Conservation (phyloP, 306 rosid species). For the Geum urbanum region DNA sequence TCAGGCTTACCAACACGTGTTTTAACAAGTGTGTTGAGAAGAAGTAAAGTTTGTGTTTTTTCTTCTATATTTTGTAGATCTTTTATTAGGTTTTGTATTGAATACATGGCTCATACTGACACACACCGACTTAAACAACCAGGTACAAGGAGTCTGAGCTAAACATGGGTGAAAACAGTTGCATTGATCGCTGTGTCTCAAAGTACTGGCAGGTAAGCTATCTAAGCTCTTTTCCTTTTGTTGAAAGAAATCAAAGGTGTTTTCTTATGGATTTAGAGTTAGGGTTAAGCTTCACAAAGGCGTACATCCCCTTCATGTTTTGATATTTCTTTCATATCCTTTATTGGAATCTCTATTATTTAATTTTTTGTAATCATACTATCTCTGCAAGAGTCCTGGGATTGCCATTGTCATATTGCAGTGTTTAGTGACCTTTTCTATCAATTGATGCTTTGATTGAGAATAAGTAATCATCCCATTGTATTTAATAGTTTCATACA, state of each 20-base stretch:
- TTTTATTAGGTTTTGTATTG: neutral
- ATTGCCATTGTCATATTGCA: neutral
- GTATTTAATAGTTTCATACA: neutral
- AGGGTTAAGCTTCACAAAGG: neutral
- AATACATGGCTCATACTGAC: neutral
- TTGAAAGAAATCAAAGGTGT: neutral
- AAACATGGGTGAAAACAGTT: slow-evolving; percentile 97
- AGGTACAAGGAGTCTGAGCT: slow-evolving; percentile 97
- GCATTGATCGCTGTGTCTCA: slow-evolving; percentile 97
- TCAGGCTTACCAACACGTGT: slow-evolving; percentile 94
- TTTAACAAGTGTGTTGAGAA: slow-evolving; percentile 90
- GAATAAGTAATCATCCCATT: neutral
- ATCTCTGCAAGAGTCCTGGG: neutral
- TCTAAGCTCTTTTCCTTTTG: neutral
- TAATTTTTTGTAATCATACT: neutral
- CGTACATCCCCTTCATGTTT: neutral
- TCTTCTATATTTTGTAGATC: neutral
- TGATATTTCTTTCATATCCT: neutral
- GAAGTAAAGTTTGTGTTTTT: slow-evolving; percentile 33
- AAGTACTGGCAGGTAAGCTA: slow-evolving; percentile 92
- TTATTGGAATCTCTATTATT: neutral
- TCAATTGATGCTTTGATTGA: neutral
- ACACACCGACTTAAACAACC: neutral
- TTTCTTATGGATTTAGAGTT: slow-evolving; percentile 8
- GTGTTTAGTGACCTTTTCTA: neutral